These are phyloP conservation scores for Boletus pseudo-olivaceus DNA, from an alignment of 768 basidiomycete genomes.

Conservation along the genomic window DNA sequence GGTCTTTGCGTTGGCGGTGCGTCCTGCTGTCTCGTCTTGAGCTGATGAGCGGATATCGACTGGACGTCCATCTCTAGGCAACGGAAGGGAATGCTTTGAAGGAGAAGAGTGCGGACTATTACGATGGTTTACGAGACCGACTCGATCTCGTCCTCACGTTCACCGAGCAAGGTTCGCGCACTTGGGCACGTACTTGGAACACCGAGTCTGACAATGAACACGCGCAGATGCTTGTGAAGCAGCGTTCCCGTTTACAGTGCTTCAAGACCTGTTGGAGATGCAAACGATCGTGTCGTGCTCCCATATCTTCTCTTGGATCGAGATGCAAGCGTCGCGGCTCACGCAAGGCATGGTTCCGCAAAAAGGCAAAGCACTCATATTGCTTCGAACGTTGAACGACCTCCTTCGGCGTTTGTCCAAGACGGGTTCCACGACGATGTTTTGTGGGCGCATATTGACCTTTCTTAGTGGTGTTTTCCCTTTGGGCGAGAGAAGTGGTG, in stretches of 20 bases:
- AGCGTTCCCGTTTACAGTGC: conserved; percentile 65
- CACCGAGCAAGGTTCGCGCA: conserved; percentile 65
- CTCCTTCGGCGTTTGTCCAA: conserved; percentile 84
- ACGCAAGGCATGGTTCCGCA: conserved; percentile 79
- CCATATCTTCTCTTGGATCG: conserved; percentile 86
- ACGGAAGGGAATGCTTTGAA: conserved; percentile 67
- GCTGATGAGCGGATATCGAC: background rate
- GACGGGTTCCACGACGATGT: conserved; percentile 77
- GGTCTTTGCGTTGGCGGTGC: conserved; percentile 67
- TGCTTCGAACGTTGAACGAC: conserved; percentile 84
- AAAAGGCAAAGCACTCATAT: conserved; percentile 82
- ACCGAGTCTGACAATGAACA: background rate
- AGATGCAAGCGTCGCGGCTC: conserved; percentile 62
- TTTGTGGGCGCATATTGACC: conserved; percentile 85
- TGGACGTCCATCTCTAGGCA: conserved; percentile 37
- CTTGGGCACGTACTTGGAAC: background rate
- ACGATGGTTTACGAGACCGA: conserved; percentile 52
- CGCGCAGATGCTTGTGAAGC: conserved; percentile 73
- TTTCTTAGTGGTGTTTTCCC: conserved; percentile 86
- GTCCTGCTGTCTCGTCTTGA: conserved; percentile 24
- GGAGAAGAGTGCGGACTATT: conserved; percentile 52
- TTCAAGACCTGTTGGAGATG: conserved; percentile 81
- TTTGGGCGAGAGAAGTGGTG: conserved; percentile 84
- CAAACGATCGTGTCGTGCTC: conserved; percentile 85
- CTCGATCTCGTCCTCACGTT: conserved; percentile 75